Percentiles rank a stretch among this genome's conserved stretches.
phyloP scores from a whole-genome alignment of 768 basidiomycete genomes.

The Rhizopogon vinicolor region DNA sequence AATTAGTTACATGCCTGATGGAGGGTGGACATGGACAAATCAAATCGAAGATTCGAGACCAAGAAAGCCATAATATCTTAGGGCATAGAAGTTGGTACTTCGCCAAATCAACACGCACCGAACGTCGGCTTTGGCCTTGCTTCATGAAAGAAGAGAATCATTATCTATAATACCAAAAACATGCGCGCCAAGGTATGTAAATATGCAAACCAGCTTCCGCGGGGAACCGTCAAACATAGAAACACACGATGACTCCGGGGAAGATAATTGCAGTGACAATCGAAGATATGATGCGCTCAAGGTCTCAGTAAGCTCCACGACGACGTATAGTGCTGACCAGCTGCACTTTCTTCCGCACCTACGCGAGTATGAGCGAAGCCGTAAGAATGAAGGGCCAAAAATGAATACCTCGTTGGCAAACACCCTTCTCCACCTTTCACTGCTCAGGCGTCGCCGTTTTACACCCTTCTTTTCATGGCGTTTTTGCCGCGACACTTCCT shows the following conservation, averaged over 20 bases:
- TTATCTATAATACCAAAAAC: neutral
- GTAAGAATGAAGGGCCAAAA: slow-evolving; percentile 9
- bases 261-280: neutral
- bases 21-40: neutral
- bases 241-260: neutral
- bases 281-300: slow-evolving; percentile 1
- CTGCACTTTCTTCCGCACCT: slow-evolving; percentile 84
- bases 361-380: slow-evolving; percentile 10
- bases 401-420: slow-evolving; percentile 72
- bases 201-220: neutral
- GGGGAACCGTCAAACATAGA: neutral
- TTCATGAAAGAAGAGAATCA: slow-evolving; percentile 1
- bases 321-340: slow-evolving; percentile 75
- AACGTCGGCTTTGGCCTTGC: neutral
- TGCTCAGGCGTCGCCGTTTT: slow-evolving; percentile 69
- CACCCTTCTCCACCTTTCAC: slow-evolving; percentile 73
- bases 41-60: neutral
- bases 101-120: neutral
- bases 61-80: neutral
- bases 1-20: neutral
- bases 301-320: slow-evolving; percentile 53
- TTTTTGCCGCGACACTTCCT: slow-evolving; percentile 42
- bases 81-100: neutral
- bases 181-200: neutral
- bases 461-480: slow-evolving; percentile 83